Evolutionary conservation across 768 basidiomycete genomes (phyloP), one percentile per base, ranked within the genome.

Genomic region (Rhizopogon vesiculosus): DNA sequence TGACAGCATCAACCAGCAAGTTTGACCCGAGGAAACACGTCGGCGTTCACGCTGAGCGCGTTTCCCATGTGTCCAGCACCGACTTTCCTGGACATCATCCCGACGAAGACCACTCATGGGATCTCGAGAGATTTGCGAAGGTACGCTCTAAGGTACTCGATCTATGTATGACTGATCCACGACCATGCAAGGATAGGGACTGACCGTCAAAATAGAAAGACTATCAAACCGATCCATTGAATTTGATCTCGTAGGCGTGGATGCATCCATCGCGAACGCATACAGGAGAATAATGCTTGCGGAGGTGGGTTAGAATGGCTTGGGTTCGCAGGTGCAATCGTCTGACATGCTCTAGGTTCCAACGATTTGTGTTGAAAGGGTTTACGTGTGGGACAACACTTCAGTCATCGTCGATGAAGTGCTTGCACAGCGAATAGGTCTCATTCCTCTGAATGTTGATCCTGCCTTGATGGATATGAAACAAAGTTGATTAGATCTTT

Each of bases 201-300:
- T 95, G 53, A 74, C 77, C 66, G 83, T 93, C 9, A 78, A 85
- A 55, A 78, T 97, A 38, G 84, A 89, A 57, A 81, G 90, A 42
- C 74, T 95, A 38, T 96, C 94, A 0, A 80, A 88, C 42, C 81
- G 87, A 15, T 87, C 89, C 2, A 83, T 97, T 58, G 95, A 98
- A 61, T 96, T 99, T 69, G 97, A 99, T 72, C 76, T 98, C 44
- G 82, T 98, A 54, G 95, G 96, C 5, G 89, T 98, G 29, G 96
- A 99, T 68, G 91, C 97, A 0, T 91, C 93, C 15, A 90, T 99
- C 56, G 94, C 97, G 31, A 98, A 99, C 69, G 93, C 96, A 0
- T 83, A 96, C 60, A 80, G 97, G 28, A 79, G 97, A 55, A 93
- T 97, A 53, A 78, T 98, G 67, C 90, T 98, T 45, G 89, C 96